Evolutionary conservation across 2,329 filamentous ascomycete genomes (phyloP).

Genomic region (Sphaerulina vaccinii): DNA sequence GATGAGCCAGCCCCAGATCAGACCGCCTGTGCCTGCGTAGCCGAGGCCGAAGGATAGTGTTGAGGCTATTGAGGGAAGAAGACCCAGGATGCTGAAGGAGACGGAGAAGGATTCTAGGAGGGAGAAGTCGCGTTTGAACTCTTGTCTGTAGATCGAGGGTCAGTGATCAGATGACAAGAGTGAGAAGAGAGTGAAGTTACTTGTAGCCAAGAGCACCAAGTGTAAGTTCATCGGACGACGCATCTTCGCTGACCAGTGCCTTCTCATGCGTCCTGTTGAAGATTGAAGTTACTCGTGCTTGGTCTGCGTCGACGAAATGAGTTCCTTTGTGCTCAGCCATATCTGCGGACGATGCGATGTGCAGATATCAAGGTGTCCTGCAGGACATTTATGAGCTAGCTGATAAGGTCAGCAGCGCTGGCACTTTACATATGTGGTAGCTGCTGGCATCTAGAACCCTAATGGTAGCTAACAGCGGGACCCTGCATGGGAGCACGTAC

Average conservation of each 20-base stretch:
- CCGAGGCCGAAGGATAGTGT: slow-evolving; percentile 39
- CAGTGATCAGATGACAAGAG: background rate
- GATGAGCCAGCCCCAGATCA: slow-evolving; percentile 38
- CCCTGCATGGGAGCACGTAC: no score
- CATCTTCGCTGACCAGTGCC: slow-evolving; percentile 21
- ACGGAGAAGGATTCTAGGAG: slow-evolving; percentile 39
- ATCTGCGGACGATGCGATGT: no score
- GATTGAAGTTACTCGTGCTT: slow-evolving; percentile 21
- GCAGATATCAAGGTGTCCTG: no score
- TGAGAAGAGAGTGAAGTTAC: slow-evolving; percentile 4
- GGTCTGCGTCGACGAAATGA: no score
- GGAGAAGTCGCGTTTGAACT: slow-evolving; percentile 33
- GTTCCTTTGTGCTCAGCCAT: no score
- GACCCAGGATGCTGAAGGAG: slow-evolving; percentile 39
- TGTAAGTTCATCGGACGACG: slow-evolving; percentile 22
- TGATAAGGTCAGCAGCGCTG: no score
- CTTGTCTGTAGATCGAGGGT: slow-evolving; percentile 10
- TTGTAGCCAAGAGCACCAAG: slow-evolving; percentile 27
- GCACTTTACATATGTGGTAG: no score
- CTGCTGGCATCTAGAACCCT: no score
- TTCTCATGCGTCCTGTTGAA: slow-evolving; percentile 21
- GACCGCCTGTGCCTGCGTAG: slow-evolving; percentile 30
- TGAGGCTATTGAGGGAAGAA: slow-evolving; percentile 42
- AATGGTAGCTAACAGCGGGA: no score
- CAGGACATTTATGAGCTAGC: no score